phyloP scores from a whole-genome alignment of 75 land plant species.

The Azolla pinnata region DNA sequence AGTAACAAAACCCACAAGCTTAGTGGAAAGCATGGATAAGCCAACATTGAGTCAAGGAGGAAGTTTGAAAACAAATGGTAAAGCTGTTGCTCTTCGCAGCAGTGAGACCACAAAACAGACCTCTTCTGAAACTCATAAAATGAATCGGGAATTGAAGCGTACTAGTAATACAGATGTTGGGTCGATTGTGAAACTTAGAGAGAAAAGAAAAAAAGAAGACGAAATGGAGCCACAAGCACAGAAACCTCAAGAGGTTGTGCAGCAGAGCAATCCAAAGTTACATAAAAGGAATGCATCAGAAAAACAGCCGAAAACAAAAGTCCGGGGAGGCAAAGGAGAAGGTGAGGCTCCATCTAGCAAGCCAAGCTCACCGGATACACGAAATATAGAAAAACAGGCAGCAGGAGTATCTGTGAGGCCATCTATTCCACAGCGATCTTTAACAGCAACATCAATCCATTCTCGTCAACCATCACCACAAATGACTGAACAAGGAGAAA shows the following conservation, averaged over 20 bases:
- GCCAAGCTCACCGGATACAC: no score
- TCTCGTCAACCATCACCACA: background rate
- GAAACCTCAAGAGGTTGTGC: no score
- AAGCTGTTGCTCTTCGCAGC: background rate
- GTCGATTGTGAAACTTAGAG: background rate
- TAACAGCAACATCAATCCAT: background rate
- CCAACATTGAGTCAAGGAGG: background rate
- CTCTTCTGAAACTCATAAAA: background rate
- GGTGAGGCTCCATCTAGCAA: no score
- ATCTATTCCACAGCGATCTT: background rate
- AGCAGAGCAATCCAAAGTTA: no score
- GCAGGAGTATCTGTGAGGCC: no score
- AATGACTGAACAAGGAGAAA: background rate
- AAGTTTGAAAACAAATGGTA: background rate
- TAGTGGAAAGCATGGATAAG: background rate
- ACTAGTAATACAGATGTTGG: background rate
- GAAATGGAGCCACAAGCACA: background rate
- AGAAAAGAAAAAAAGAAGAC: conserved; percentile 6
- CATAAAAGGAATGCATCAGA: no score
- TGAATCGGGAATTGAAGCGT: background rate
- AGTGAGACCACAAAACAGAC: background rate
- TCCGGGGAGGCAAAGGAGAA: no score
- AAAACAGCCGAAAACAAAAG: background rate
- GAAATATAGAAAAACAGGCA: no score
- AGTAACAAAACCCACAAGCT: background rate